Conservation (phyloP, 495 filamentous ascomycete species). For the Penicillium riverlandense region DNA sequence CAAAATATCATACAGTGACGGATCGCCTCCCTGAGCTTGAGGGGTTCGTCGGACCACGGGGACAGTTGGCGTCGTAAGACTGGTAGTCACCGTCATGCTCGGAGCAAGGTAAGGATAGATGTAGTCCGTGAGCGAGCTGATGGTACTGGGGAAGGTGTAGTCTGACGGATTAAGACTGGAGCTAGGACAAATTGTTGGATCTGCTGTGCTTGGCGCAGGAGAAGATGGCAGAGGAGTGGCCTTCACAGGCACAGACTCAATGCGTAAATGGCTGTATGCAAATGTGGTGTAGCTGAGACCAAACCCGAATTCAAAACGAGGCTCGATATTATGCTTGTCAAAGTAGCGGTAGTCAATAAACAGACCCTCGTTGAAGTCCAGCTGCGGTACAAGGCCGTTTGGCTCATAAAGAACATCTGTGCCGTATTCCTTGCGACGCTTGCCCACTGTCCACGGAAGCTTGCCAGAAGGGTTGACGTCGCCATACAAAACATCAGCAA, state of each 20-base stretch:
- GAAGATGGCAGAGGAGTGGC: too few relatives aligned
- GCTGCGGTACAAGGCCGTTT: constrained; percentile 41
- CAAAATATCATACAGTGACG: constrained; percentile 51
- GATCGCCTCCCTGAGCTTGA: constrained; percentile 34
- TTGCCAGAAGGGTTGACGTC: constrained; percentile 53
- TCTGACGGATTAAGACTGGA: not conserved
- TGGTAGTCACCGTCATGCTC: too few relatives aligned
- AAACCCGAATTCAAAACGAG: constrained; percentile 61
- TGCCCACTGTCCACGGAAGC: constrained; percentile 66
- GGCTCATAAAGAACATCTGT: constrained; percentile 19
- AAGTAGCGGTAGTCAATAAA: constrained; percentile 65
- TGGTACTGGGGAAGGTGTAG: not conserved
- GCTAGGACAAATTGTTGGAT: not conserved
- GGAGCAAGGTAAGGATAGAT: too few relatives aligned
- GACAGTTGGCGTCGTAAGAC: not conserved
- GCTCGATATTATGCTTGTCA: constrained; percentile 49
- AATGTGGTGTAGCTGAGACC: constrained; percentile 64
- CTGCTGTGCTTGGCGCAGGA: too few relatives aligned
- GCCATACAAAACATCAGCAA: constrained; percentile 55
- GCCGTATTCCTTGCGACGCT: constrained; percentile 56
- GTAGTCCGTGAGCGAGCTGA: too few relatives aligned
- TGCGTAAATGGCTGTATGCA: constrained; percentile 31
- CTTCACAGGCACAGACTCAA: too few relatives aligned
- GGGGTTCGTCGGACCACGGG: not conserved
- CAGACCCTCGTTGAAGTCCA: constrained; percentile 56